Conservation (phyloP, 208 protist genomes). For the Trypanosoma theileri region DNA sequence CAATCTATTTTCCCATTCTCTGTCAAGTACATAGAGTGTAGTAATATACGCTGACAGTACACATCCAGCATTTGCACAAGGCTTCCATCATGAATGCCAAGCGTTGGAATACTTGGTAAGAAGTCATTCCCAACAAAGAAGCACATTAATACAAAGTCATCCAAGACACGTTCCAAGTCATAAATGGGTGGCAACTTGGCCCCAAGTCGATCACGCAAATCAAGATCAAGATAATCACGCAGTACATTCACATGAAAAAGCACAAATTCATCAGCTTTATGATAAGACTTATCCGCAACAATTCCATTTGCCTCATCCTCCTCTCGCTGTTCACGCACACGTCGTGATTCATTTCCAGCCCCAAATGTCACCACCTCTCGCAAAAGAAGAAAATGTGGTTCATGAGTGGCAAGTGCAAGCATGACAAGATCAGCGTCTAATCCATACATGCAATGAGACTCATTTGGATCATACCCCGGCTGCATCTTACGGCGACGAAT, state of each 20-base stretch:
- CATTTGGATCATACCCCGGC: slow-evolving; percentile 93
- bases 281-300: slow-evolving; percentile 74
- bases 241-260: slow-evolving; percentile 93
- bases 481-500: slow-evolving; percentile 94
- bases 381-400: slow-evolving; percentile 97
- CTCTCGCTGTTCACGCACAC: slow-evolving; percentile 74
- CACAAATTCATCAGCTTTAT: slow-evolving; percentile 86
- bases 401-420: slow-evolving; percentile 95
- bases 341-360: slow-evolving; percentile 41
- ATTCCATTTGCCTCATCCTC: slow-evolving; percentile 81
- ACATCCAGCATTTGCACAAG: slow-evolving; percentile 84
- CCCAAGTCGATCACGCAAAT: slow-evolving; percentile 61
- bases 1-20: slow-evolving; percentile 74
- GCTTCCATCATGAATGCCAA: slow-evolving; percentile 95
- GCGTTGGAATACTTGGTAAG: slow-evolving; percentile 93
- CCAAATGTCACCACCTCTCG: slow-evolving; percentile 94
- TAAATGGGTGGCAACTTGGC: slow-evolving; percentile 24
- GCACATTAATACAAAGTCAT: slow-evolving; percentile 98
- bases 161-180: slow-evolving; percentile 93
- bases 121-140: slow-evolving; percentile 99
- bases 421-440: slow-evolving; percentile 99
- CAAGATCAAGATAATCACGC: slow-evolving; percentile 95
- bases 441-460: slow-evolving; percentile 98
- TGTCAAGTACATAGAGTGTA: slow-evolving; percentile 75
- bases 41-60: slow-evolving; percentile 79